These are phyloP conservation scores for Starmerella vaccinii DNA, from an alignment of 805 yeast species.

Conservation along the genomic window DNA sequence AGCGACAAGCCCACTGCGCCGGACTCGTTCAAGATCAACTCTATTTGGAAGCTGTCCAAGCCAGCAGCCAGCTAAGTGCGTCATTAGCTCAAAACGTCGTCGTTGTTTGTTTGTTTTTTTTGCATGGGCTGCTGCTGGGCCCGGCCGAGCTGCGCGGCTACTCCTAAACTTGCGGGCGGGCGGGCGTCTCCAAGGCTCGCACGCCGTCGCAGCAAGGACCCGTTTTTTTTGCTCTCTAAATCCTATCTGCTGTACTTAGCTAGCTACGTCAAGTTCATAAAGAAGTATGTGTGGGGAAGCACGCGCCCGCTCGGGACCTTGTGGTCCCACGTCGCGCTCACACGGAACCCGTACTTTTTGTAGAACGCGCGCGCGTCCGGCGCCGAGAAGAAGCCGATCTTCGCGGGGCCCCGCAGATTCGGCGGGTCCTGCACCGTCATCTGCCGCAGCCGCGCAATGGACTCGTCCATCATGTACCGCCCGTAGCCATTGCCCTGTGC, in stretches of 20 bases:
- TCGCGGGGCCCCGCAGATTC: slow-evolving; percentile 17
- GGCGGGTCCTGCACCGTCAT: slow-evolving; percentile 12
- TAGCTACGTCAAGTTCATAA: slow-evolving; percentile 10
- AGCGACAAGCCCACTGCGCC: slow-evolving; percentile 58
- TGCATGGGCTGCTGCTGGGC: too few species aligned
- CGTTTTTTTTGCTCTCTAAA: too few species aligned
- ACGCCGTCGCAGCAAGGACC: too few species aligned
- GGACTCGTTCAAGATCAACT: slow-evolving; percentile 64
- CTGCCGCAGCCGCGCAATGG: slow-evolving; percentile 4
- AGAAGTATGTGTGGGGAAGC: slow-evolving; percentile 15
- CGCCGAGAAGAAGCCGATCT: slow-evolving; percentile 19
- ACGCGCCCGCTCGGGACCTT: slow-evolving; percentile 9
- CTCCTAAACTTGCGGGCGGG: neutral
- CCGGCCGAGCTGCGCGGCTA: neutral
- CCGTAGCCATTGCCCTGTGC: slow-evolving; percentile 20
- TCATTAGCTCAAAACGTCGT: too few species aligned
- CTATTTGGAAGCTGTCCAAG: slow-evolving; percentile 34
- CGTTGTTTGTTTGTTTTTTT: neutral
- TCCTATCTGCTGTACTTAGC: too few species aligned
- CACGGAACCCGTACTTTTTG: slow-evolving; percentile 13
- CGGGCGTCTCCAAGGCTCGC: too few species aligned
- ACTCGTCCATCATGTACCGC: slow-evolving; percentile 6
- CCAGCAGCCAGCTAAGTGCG: slow-evolving; percentile 14
- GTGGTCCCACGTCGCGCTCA: slow-evolving; percentile 6
- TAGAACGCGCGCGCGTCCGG: slow-evolving; percentile 18